Evolutionary conservation across 2,329 filamentous ascomycete species (phyloP).

Genomic region (Aspergillus quadrilineatus): DNA sequence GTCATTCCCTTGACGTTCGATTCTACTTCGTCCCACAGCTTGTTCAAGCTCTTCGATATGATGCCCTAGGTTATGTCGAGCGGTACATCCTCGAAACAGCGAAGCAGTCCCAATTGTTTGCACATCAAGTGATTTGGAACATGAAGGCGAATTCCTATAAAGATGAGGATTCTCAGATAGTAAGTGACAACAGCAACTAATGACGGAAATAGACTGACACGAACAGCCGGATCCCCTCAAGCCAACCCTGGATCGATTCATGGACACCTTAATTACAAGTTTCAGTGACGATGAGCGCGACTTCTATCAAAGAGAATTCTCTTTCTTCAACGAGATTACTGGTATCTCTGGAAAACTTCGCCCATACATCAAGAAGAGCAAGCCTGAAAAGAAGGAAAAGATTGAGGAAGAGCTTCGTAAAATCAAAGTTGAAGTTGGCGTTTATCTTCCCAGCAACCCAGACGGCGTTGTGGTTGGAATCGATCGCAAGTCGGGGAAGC

Average conservation of each 20-base stretch:
- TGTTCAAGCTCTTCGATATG: slow-evolving; percentile 90
- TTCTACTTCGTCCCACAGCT: slow-evolving; percentile 99
- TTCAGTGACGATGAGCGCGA: slow-evolving; percentile 75
- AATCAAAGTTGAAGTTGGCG: slow-evolving; percentile 94
- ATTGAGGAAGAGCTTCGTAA: slow-evolving; percentile 98
- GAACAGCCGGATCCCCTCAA: slow-evolving; percentile 81
- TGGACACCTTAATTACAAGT: slow-evolving; percentile 75
- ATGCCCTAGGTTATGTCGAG: slow-evolving; percentile 89
- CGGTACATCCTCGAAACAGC: slow-evolving; percentile 96
- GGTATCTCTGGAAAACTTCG: slow-evolving; percentile 93
- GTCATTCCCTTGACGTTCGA: slow-evolving; percentile 91
- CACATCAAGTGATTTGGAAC: slow-evolving; percentile 99
- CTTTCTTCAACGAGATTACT: slow-evolving; percentile 98
- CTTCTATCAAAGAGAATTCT: slow-evolving; percentile 93
- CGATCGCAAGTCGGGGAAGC: slow-evolving; percentile 95
- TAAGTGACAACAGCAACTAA: slow-evolving; percentile 43
- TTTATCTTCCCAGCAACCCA: slow-evolving; percentile 95
- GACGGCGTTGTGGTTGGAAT: slow-evolving; percentile 97
- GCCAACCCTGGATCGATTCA: slow-evolving; percentile 87
- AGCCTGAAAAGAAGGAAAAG: slow-evolving; percentile 97
- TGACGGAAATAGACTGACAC: slow-evolving; percentile 9
- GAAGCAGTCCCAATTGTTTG: slow-evolving; percentile 95
- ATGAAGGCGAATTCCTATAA: slow-evolving; percentile 99
- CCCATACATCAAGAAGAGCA: slow-evolving; percentile 85
- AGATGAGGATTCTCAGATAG: slow-evolving; percentile 85